These are phyloP conservation scores for Candida pseudoglaebosa DNA, from an alignment of 805 yeast genomes.

Conservation along the genomic window DNA sequence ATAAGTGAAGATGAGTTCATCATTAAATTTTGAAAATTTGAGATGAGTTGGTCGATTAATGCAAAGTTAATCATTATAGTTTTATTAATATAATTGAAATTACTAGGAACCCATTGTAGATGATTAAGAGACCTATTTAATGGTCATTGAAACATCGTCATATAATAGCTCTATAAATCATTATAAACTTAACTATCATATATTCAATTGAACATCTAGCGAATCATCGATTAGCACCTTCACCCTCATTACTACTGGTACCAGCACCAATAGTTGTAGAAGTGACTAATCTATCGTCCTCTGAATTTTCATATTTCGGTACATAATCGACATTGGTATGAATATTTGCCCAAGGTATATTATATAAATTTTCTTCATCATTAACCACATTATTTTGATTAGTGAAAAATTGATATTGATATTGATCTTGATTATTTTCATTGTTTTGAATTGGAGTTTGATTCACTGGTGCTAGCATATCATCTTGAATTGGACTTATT, in stretches of 20 bases:
- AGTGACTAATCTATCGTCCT: slow-evolving; percentile 21
- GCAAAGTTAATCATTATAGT: too few relatives aligned
- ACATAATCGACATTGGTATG: slow-evolving; percentile 27
- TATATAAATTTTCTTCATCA: slow-evolving; percentile 3
- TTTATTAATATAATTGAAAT: too few relatives aligned
- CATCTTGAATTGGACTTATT: slow-evolving; percentile 18
- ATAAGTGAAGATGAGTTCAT: too few relatives aligned
- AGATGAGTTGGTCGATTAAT: too few relatives aligned
- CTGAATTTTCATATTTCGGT: slow-evolving; percentile 29
- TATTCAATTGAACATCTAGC: too few relatives aligned
- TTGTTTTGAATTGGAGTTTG: slow-evolving; percentile 3
- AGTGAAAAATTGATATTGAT: slow-evolving; percentile 6
- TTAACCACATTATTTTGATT: not conserved
- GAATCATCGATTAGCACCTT: not conserved
- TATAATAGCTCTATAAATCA: too few relatives aligned
- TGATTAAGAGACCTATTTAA: too few relatives aligned
- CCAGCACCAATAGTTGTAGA: slow-evolving; percentile 2
- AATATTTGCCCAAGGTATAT: slow-evolving; percentile 4
- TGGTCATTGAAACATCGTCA: too few relatives aligned
- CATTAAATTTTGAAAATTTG: too few relatives aligned
- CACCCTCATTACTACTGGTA: not conserved
- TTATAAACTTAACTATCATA: too few relatives aligned
- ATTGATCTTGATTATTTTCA: slow-evolving; percentile 1
- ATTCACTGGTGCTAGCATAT: slow-evolving; percentile 4
- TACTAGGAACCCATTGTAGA: too few relatives aligned